Evolutionary conservation across 2,329 filamentous ascomycete genomes (phyloP), one percentile per base, ranked within the genome.

Genomic region (Phyllosticta ampelicida): DNA sequence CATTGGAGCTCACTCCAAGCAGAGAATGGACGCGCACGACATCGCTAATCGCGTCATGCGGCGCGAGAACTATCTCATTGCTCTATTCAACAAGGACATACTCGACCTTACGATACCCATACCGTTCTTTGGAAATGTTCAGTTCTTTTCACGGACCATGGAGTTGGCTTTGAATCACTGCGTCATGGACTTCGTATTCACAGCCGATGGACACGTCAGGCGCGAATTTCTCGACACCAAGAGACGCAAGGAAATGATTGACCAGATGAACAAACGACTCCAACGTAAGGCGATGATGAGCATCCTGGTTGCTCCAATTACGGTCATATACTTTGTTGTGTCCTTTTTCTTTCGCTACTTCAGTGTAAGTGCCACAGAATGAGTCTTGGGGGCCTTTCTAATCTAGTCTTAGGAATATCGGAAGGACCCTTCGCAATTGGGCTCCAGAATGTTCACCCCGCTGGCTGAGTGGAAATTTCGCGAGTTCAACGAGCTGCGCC

Each of bases 401-500:
- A 61, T 65, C 53, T 18, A 30, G 29, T 2, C 44, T 2, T 61
- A 90, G 86, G 92, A 99, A 76, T 96, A 95, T 68, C 90, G 96
- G 73, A 95, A 91, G 67, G 95, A 96, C 62, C 92, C 90, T 0
- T 85, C 89, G 0, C 86, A 90, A 62, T 82, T 96, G 44, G 87
- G 89, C n/a, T 86, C 90, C 16, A 85, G 94, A 48, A 86, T 90
- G 63, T 99, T 96, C 69, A 97, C 92, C 0, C 89, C 90, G 1
- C 81, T 96, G 54, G 94, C 94, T 0, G 88, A 96, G 70, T 99
- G 94, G 94, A 97, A 96, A 67, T 96, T 99, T 62, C 86, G 94
- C 53, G 92, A 97, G 70, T 99, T 97, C 79, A 99, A 99, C 67
- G 94, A 99, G 71, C 79, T 99, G 1, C 86, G 87, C 59, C 94